Conservation (phyloP, 106 monocot genomes). For the Phalaenopsis aphrodite region DNA sequence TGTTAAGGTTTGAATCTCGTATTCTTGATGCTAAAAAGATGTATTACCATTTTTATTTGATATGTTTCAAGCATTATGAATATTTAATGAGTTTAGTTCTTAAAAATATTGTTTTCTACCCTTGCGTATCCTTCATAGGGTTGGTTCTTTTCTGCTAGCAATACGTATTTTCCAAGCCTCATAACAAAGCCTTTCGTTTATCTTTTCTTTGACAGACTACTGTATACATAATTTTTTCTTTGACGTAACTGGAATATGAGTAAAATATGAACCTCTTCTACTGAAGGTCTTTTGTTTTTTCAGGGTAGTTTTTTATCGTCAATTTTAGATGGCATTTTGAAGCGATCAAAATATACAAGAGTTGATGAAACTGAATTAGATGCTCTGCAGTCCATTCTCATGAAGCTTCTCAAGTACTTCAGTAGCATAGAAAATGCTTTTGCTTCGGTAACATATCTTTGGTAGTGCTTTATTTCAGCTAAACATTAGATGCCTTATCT, state of each 20-base stretch:
- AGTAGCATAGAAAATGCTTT: conserved; percentile 17
- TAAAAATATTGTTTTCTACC: too few relatives aligned
- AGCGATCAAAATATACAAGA: conserved; percentile 5
- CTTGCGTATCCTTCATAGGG: not conserved
- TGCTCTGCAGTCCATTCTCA: conserved; percentile 17
- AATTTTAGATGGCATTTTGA: conserved; percentile 26
- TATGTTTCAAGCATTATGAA: too few relatives aligned
- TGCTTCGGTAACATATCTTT: conserved; percentile 17
- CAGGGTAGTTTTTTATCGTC: conserved; percentile 21
- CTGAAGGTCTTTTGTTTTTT: conserved; percentile 3
- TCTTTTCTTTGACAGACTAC: not conserved
- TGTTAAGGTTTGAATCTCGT: too few relatives aligned
- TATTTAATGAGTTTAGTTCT: too few relatives aligned
- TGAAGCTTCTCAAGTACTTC: conserved; percentile 28
- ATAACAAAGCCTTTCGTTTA: not conserved
- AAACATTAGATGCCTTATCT: not conserved
- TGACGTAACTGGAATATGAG: not conserved
- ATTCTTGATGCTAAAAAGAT: too few relatives aligned
- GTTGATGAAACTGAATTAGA: conserved; percentile 18
- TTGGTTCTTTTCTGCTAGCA: not conserved
- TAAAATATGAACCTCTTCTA: not conserved
- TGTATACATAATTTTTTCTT: not conserved
- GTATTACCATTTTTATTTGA: too few relatives aligned
- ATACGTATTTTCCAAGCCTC: not conserved
- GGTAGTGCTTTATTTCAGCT: not conserved